Evolutionary conservation across 768 basidiomycete species (phyloP), one percentile per base, ranked within the genome.

Genomic region (Russula vinacea): DNA sequence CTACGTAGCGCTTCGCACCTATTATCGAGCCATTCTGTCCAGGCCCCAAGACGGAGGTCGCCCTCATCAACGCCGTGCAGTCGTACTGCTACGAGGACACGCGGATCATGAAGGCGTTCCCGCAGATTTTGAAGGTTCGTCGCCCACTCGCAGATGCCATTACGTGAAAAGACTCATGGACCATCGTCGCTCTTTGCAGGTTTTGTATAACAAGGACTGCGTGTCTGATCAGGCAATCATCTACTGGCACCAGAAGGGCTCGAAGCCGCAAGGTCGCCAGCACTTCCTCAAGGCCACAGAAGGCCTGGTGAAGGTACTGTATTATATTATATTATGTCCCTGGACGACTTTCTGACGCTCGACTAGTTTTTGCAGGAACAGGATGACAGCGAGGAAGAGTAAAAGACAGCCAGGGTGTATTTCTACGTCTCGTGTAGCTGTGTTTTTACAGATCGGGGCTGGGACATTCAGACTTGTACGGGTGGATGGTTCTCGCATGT

Each of bases 171-270:
- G 29, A 29, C 6, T 1, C 17, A 32, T 40, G 10, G 7, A 5
- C 32, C 13, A 7, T 47, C 17, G 32, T 26, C 5, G 19, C 45
- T 8, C 5, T 47, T 51, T 22, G 49, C 70, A 94, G 92, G 88
- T 95, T 70, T 80, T 98, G 75, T 98, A 97, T 79, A 95, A 95
- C 78, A 87, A 90, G 71, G 96, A 99, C 71, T 94, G 94, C 76
- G 83, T 98, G 70, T 91, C 94, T 60, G 94, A 95, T 72, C 89
- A 95, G 73, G 94, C 95, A 65, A 95, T 99, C 72, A 89, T 98
- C 64, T 98, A 97, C 76, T 99, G 96, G 96, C 81, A 93, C 76
- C 88, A 92, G 78, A 99, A 99, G 78, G 96, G 97, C 57, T 90
- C 94, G 54, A 97, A 94, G 77, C 85, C 93, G 0, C 92, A 98